Conservation (phyloP, 257 asterid species). For the Orobanche coerulescens region DNA sequence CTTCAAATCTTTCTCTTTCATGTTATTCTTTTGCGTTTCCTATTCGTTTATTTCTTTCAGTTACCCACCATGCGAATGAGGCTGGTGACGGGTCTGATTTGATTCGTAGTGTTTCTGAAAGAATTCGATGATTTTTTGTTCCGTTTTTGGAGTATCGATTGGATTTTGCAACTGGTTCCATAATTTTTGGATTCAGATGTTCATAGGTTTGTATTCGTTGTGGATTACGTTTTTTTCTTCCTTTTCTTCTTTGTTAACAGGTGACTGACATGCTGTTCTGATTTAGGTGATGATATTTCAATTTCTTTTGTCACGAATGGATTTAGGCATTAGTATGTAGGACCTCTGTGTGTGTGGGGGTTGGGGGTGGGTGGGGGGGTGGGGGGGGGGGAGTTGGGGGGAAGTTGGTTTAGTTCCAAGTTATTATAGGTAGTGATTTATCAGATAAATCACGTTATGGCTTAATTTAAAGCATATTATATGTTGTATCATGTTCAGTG, state of each 20-base stretch:
- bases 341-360: too few relatives aligned
- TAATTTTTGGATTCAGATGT: background rate
- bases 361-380: too few relatives aligned
- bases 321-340: background rate
- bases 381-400: too few relatives aligned
- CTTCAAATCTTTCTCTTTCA: background rate
- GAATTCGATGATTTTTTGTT: background rate
- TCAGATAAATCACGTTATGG: background rate
- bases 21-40: background rate
- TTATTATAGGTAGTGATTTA: background rate
- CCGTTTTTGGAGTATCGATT: background rate
- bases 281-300: background rate
- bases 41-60: background rate
- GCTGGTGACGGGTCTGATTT: background rate
- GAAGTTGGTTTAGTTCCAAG: background rate
- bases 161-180: background rate
- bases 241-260: background rate
- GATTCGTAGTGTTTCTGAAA: background rate
- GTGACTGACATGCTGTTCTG: background rate
- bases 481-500: background rate
- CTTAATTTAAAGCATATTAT: background rate
- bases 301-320: background rate
- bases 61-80: too few relatives aligned
- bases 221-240: background rate
- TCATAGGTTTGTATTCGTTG: background rate